These are phyloP conservation scores for Suillus subalutaceus DNA, from an alignment of 768 basidiomycete species.

Conservation along the genomic window DNA sequence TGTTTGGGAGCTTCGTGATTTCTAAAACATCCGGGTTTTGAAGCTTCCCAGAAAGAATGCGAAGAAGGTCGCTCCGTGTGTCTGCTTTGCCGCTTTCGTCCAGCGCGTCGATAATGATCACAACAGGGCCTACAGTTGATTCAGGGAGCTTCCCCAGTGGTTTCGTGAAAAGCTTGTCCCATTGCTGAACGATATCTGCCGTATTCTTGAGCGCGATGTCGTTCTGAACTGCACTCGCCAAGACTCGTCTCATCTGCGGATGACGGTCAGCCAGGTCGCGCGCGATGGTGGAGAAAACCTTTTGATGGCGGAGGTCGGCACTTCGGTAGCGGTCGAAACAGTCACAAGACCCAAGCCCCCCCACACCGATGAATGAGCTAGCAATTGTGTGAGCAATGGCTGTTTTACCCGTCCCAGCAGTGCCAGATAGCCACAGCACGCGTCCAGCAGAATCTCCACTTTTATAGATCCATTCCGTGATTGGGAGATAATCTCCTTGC, in stretches of 20 bases:
- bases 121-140: constrained; percentile 21
- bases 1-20: constrained; percentile 3
- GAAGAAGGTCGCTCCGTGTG: constrained; percentile 18
- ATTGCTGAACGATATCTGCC: constrained; percentile 13
- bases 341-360: constrained; percentile 17
- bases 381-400: constrained; percentile 16
- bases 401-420: constrained; percentile 30
- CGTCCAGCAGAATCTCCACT: constrained; percentile 2
- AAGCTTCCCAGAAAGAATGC: constrained; percentile 2
- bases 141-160: constrained; percentile 10
- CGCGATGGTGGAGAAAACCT: constrained; percentile 19
- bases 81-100: constrained; percentile 17
- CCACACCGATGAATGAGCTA: constrained; percentile 11
- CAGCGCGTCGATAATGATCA: constrained; percentile 30
- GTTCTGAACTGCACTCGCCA: constrained; percentile 5
- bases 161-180: constrained; percentile 21
- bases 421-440: constrained; percentile 6
- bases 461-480: constrained; percentile 1
- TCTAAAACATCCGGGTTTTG: neutral
- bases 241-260: constrained; percentile 5
- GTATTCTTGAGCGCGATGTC: constrained; percentile 8
- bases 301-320: constrained; percentile 12
- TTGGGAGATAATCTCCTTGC: constrained; percentile 3
- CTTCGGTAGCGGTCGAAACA: constrained; percentile 14
- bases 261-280: constrained; percentile 24